phyloP scores from a whole-genome alignment of 1,284 basidiomycete species.

The Prillingera fragicola region DNA sequence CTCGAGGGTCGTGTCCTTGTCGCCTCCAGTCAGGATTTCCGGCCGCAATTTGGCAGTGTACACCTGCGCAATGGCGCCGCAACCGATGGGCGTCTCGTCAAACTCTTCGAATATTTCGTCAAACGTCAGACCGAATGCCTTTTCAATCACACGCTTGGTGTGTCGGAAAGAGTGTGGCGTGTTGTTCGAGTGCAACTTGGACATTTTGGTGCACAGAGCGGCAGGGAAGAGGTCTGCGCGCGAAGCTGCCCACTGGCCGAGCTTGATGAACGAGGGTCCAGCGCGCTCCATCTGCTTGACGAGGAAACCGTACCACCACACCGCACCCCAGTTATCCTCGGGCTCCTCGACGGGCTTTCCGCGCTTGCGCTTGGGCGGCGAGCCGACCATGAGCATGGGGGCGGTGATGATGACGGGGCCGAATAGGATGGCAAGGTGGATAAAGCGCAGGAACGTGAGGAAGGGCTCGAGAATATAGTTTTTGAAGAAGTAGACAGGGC shows the following conservation, averaged over 20 bases:
- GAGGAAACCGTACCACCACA: constrained; percentile 93
- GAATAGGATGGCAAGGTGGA: constrained; percentile 78
- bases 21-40: constrained; percentile 57
- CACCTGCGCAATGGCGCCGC: constrained; percentile 96
- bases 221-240: constrained; percentile 90
- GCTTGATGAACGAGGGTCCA: constrained; percentile 97
- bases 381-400: constrained; percentile 80
- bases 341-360: constrained; percentile 48
- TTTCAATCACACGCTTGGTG: constrained; percentile 77
- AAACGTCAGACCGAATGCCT: constrained; percentile 75
- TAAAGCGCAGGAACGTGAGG: constrained; percentile 74
- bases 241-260: constrained; percentile 98
- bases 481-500: constrained; percentile 20
- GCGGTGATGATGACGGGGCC: constrained; percentile 75
- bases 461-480: constrained; percentile 74
- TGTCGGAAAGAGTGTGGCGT: constrained; percentile 75
- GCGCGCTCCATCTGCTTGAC: constrained; percentile 88
- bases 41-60: constrained; percentile 79
- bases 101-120: constrained; percentile 90
- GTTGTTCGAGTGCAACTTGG: constrained; percentile 82
- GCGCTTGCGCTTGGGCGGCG: constrained; percentile 39
- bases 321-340: constrained; percentile 74
- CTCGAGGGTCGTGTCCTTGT: constrained; percentile 44
- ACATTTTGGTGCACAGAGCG: constrained; percentile 81
- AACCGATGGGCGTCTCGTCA: constrained; percentile 79